Percentiles rank a stretch among this genome's conserved stretches.
These are phyloP conservation scores for Tetragonia tetragonoides DNA, from an alignment of 148 eudicot species.

Conservation along the genomic window DNA sequence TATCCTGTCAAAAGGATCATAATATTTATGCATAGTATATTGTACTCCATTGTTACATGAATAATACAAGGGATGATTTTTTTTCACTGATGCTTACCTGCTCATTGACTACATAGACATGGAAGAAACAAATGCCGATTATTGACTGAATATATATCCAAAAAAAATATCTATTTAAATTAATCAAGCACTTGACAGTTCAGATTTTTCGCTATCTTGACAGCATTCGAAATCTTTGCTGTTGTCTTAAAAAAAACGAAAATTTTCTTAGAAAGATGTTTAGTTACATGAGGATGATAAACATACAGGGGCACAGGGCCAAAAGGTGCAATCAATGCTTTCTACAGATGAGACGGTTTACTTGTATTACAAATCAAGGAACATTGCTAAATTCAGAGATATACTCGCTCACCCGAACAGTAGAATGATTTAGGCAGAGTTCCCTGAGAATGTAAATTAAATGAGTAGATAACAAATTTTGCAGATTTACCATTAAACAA, in stretches of 20 bases:
- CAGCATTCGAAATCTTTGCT: too few species aligned
- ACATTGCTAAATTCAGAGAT: constrained; percentile 6
- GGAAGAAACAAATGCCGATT: too few species aligned
- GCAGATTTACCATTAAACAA: constrained; percentile 8
- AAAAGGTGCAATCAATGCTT: constrained; percentile 23
- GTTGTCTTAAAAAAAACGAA: too few species aligned
- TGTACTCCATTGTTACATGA: background rate
- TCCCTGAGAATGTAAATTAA: constrained; percentile 21
- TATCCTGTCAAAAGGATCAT: background rate
- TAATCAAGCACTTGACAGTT: too few species aligned
- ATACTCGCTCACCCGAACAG: constrained; percentile 1
- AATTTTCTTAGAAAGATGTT: background rate
- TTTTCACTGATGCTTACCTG: background rate
- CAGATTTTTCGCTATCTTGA: too few species aligned
- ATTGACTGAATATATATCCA: too few species aligned
- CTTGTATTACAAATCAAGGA: constrained; percentile 20
- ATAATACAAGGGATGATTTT: background rate
- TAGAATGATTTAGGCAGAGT: constrained; percentile 4
- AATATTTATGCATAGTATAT: background rate
- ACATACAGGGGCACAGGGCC: background rate
- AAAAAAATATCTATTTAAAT: too few species aligned
- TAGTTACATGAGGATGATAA: constrained; percentile 24
- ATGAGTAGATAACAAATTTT: constrained; percentile 5
- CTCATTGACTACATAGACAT: background rate
- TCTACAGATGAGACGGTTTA: constrained; percentile 23